Percentiles rank a stretch among this genome's conserved stretches.
These are phyloP conservation scores for Cladosporium sp. DNA, from an alignment of 2,329 filamentous ascomycete species.

Conservation along the genomic window DNA sequence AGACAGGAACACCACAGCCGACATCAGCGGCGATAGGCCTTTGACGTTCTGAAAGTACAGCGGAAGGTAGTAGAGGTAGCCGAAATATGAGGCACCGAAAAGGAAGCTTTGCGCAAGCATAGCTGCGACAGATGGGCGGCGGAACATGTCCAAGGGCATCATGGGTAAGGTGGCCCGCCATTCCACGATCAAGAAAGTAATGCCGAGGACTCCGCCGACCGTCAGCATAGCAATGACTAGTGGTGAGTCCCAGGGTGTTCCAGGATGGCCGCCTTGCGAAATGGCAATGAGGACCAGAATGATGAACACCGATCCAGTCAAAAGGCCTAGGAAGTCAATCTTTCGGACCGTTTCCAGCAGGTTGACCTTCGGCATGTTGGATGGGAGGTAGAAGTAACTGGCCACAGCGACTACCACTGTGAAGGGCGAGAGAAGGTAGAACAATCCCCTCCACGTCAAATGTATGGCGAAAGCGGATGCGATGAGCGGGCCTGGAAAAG, in stretches of 20 bases:
- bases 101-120: slow-evolving; percentile 58
- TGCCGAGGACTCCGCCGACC: slow-evolving; percentile 43
- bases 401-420: slow-evolving; percentile 36
- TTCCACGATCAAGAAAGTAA: slow-evolving; percentile 53
- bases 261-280: slow-evolving; percentile 49
- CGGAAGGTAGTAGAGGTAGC: slow-evolving; percentile 73
- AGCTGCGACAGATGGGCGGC: slow-evolving; percentile 48
- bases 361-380: slow-evolving; percentile 45
- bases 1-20: slow-evolving; percentile 50
- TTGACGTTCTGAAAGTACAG: slow-evolving; percentile 80
- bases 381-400: slow-evolving; percentile 51
- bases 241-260: slow-evolving; percentile 50
- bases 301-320: slow-evolving; percentile 52
- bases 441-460: slow-evolving; percentile 43
- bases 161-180: slow-evolving; percentile 56
- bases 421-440: slow-evolving; percentile 51
- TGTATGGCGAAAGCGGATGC: slow-evolving; percentile 42
- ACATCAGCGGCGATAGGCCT: slow-evolving; percentile 63
- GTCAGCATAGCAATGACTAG: slow-evolving; percentile 58
- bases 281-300: slow-evolving; percentile 61
- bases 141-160: slow-evolving; percentile 56
- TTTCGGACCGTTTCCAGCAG: slow-evolving; percentile 48
- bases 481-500: slow-evolving; percentile 39
- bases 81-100: slow-evolving; percentile 60
- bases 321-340: slow-evolving; percentile 57